Percentiles rank a stretch among this genome's conserved stretches.
Evolutionary conservation across 192 early-diverging fungal genomes (phyloP).

Genomic region (Martensiomyces pterosporus): DNA sequence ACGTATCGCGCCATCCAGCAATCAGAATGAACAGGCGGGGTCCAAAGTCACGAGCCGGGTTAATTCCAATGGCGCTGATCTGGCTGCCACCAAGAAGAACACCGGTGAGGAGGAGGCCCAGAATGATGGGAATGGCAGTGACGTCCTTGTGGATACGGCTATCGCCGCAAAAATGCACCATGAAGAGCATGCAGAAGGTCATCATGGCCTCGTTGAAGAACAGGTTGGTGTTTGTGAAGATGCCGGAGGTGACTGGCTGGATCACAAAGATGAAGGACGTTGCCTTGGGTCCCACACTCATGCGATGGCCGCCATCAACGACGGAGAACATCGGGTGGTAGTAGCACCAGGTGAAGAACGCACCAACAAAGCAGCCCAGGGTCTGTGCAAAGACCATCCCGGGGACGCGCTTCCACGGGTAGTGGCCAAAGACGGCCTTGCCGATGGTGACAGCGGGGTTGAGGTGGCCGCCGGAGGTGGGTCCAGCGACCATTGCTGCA

Average conservation of each 20-base stretch:
- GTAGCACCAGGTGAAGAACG: slow-evolving; percentile 1
- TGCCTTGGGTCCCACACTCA: neutral
- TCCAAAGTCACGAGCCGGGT: slow-evolving; percentile 27
- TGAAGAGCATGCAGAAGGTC: slow-evolving; percentile 5
- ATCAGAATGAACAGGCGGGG: slow-evolving; percentile 15
- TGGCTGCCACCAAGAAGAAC: neutral
- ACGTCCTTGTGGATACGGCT: neutral
- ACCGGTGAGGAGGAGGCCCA: neutral
- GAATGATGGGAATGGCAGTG: neutral
- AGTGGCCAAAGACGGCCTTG: slow-evolving; percentile 7
- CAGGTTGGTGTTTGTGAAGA: neutral
- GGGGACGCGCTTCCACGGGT: slow-evolving; percentile 26
- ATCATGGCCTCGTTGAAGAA: slow-evolving; percentile 9
- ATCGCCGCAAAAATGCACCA: slow-evolving; percentile 1
- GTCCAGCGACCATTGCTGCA: neutral
- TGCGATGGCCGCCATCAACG: slow-evolving; percentile 1
- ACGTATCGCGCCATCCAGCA: slow-evolving; percentile 54
- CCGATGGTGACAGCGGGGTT: slow-evolving; percentile 20
- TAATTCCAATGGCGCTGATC: slow-evolving; percentile 1
- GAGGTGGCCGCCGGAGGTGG: slow-evolving; percentile 12
- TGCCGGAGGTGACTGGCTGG: neutral
- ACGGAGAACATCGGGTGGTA: slow-evolving; percentile 3
- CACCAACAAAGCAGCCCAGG: slow-evolving; percentile 10
- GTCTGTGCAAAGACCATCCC: slow-evolving; percentile 13
- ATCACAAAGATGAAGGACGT: slow-evolving; percentile 11